Evolutionary conservation across 2,329 filamentous ascomycete genomes (phyloP).

Genomic region (Clonostachys rosea): DNA sequence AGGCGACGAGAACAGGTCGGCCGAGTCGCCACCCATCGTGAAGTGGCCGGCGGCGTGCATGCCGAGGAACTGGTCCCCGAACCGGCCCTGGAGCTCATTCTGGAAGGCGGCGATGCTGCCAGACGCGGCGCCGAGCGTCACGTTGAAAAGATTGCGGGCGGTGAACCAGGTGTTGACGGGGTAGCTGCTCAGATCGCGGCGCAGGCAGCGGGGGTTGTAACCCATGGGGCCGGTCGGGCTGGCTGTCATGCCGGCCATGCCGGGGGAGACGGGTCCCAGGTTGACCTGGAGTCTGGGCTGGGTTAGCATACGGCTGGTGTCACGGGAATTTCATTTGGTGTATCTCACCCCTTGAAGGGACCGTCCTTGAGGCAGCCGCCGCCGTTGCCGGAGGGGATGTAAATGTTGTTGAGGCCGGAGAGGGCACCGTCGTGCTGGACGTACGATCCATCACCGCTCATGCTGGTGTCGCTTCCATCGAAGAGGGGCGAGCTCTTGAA

Average conservation of each 20-base stretch:
- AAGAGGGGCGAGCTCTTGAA: constrained; percentile 45
- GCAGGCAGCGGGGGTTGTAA: constrained; percentile 36
- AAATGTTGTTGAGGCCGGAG: constrained; percentile 8
- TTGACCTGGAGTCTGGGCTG: constrained; percentile 25
- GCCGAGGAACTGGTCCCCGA: constrained; percentile 6
- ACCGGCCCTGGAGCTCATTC: constrained; percentile 23
- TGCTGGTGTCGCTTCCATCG: constrained; percentile 44
- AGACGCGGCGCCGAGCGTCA: constrained; percentile 2
- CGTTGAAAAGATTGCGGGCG: constrained; percentile 4
- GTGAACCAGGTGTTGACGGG: constrained; percentile 2
- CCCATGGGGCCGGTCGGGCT: constrained; percentile 10
- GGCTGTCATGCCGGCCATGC: constrained; percentile 5
- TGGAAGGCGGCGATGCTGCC: constrained; percentile 7
- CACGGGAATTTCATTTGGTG: constrained; percentile 8
- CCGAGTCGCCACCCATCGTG: constrained; percentile 24
- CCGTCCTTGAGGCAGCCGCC: constrained; percentile 48
- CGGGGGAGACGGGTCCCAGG: constrained; percentile 20
- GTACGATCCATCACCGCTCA: constrained; percentile 39
- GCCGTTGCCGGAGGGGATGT: constrained; percentile 42
- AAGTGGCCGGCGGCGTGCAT: constrained; percentile 25
- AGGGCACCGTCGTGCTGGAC: constrained; percentile 9
- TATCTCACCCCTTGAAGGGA: constrained; percentile 40
- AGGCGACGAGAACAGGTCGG: constrained; percentile 17
- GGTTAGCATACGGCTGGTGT: constrained; percentile 10
- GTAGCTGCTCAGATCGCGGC: constrained; percentile 26